These are phyloP conservation scores for Croton laevigatus DNA, from an alignment of 441 rosid species.

Conservation along the genomic window DNA sequence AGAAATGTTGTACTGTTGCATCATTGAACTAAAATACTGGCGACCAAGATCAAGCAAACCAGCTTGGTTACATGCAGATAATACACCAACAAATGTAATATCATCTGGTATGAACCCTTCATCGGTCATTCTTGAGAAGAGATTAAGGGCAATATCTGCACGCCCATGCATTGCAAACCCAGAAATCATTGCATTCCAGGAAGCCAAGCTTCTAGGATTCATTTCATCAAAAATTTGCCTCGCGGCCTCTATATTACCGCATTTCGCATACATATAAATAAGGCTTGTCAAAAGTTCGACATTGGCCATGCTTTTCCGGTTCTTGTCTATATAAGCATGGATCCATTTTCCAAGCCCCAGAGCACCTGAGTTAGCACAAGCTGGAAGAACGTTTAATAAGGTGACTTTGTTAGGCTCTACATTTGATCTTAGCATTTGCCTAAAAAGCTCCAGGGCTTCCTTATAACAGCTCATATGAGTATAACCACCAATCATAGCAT, in stretches of 20 bases:
- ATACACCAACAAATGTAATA: conserved; percentile 61
- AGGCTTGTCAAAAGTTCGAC: conserved; percentile 56
- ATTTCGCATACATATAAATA: conserved; percentile 76
- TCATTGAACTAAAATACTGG: conserved; percentile 49
- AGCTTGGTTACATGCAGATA: conserved; percentile 74
- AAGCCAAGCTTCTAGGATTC: conserved; percentile 46
- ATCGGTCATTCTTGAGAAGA: conserved; percentile 50
- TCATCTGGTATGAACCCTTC: conserved; percentile 58
- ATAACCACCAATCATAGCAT: conserved; percentile 73
- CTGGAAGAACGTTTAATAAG: conserved; percentile 60
- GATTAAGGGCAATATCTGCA: conserved; percentile 48
- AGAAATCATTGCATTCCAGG: conserved; percentile 81
- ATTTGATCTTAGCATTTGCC: conserved; percentile 49
- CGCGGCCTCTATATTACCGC: conserved; percentile 65
- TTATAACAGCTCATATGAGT: conserved; percentile 41
- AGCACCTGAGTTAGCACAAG: conserved; percentile 70
- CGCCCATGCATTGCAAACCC: conserved; percentile 74
- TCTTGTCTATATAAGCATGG: conserved; percentile 65
- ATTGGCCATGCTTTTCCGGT: conserved; percentile 25
- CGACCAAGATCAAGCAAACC: conserved; percentile 60
- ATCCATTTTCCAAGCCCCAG: conserved; percentile 77
- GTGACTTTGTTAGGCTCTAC: conserved; percentile 65
- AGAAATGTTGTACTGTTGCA: conserved; percentile 39
- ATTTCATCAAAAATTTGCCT: conserved; percentile 44
- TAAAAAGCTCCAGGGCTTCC: conserved; percentile 58